Conservation (phyloP, 257 asterid species). For the Linderniella brevidens region DNA sequence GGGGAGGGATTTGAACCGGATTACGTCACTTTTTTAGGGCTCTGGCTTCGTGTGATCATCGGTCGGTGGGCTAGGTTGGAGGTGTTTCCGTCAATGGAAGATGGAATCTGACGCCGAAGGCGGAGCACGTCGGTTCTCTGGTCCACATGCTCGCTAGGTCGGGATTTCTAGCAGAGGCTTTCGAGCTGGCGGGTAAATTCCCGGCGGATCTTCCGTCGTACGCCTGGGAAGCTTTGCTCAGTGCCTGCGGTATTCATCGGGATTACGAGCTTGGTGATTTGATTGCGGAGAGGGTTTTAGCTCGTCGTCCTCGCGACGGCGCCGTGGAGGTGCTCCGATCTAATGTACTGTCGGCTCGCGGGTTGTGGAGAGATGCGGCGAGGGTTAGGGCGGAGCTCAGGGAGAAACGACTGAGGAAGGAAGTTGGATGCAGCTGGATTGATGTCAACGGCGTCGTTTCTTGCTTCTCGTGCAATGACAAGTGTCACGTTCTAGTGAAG, state of each 20-base stretch:
- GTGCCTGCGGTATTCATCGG: conserved; percentile 52
- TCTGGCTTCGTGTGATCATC: conserved; percentile 66
- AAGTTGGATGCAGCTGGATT: conserved; percentile 52
- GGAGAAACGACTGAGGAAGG: conserved; percentile 22
- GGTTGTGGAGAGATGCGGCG: conserved; percentile 55
- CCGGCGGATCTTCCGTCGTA: conserved; percentile 32
- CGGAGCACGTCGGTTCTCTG: conserved; percentile 47
- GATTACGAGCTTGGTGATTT: conserved; percentile 26
- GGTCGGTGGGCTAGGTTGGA: conserved; percentile 39
- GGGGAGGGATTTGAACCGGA: conserved; percentile 39
- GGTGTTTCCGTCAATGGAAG: conserved; percentile 28
- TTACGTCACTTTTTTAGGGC: conserved; percentile 44
- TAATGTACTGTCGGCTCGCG: conserved; percentile 45
- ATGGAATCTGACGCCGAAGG: conserved; percentile 33
- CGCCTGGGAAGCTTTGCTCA: conserved; percentile 40
- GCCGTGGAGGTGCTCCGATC: conserved; percentile 42
- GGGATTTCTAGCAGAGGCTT: conserved; percentile 45
- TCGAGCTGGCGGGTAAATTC: conserved; percentile 23
- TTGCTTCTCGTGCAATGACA: conserved; percentile 22
- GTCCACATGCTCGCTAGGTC: conserved; percentile 55
- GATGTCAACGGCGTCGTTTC: conserved; percentile 37
- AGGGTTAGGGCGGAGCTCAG: conserved; percentile 25
- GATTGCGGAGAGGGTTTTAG: conserved; percentile 19
- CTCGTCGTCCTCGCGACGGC: conserved; percentile 23
- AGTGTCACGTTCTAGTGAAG: conserved; percentile 18